Conservation (phyloP, 805 yeast genomes). For the Blastobotrys parvus region DNA sequence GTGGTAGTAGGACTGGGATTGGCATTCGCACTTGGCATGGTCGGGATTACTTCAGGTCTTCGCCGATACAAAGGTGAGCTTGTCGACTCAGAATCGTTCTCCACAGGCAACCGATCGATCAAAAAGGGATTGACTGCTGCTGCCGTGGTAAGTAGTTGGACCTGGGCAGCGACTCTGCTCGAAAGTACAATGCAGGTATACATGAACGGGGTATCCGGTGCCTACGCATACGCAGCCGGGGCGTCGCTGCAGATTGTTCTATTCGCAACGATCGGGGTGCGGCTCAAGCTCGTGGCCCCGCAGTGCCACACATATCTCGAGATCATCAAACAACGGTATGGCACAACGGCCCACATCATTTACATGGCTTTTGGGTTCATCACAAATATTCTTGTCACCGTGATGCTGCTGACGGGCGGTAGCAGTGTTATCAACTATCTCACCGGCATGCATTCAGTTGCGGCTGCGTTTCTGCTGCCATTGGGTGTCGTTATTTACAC, state of each 20-base stretch:
- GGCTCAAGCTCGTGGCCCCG: slow-evolving; percentile 83
- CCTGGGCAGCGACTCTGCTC: slow-evolving; percentile 78
- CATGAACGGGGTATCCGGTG: slow-evolving; percentile 69
- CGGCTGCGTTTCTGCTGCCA: slow-evolving; percentile 76
- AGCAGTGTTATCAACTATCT: slow-evolving; percentile 72
- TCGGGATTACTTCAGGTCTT: slow-evolving; percentile 58
- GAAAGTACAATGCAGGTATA: slow-evolving; percentile 75
- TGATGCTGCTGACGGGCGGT: slow-evolving; percentile 87
- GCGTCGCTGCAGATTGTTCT: slow-evolving; percentile 83
- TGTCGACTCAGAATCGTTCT: slow-evolving; percentile 87
- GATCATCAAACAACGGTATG: slow-evolving; percentile 73
- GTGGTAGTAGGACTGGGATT: slow-evolving; percentile 84
- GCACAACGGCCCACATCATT: slow-evolving; percentile 56
- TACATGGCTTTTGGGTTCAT: slow-evolving; percentile 71
- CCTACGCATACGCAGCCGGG: slow-evolving; percentile 83
- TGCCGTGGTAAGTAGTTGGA: slow-evolving; percentile 92
- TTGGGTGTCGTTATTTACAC: slow-evolving; percentile 71
- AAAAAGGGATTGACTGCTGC: slow-evolving; percentile 78
- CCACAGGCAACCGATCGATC: slow-evolving; percentile 87
- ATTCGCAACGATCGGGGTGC: slow-evolving; percentile 81
- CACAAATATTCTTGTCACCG: slow-evolving; percentile 83
- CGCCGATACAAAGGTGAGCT: slow-evolving; percentile 76
- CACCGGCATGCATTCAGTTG: slow-evolving; percentile 77
- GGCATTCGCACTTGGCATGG: slow-evolving; percentile 60
- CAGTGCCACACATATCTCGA: slow-evolving; percentile 88